phyloP scores from a whole-genome alignment of 805 yeast species.

The Starmerella tilneyi region DNA sequence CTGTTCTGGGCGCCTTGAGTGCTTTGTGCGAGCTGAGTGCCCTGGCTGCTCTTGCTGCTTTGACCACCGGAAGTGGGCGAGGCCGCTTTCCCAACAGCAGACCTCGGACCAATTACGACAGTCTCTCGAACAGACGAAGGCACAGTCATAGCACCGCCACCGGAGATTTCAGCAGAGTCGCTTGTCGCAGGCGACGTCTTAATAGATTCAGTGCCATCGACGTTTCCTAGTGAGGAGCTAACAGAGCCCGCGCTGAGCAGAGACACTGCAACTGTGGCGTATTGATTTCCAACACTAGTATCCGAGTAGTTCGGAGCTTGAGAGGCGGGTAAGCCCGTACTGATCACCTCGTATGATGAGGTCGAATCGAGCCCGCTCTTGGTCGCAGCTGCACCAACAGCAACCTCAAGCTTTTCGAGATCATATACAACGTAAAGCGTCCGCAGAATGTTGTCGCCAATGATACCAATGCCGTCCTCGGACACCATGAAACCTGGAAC shows the following conservation, averaged over 20 bases:
- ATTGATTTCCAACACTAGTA: background rate
- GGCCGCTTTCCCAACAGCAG: background rate
- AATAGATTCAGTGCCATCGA: too few species aligned
- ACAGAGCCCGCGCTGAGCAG: background rate
- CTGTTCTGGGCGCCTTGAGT: too few species aligned
- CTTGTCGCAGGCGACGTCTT: background rate
- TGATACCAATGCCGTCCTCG: conserved; percentile 25
- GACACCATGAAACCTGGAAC: conserved; percentile 7
- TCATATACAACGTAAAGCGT: conserved; percentile 50
- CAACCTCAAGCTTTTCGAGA: conserved; percentile 44
- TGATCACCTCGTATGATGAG: background rate
- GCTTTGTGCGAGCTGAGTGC: too few species aligned
- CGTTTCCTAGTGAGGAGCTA: background rate
- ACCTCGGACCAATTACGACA: background rate
- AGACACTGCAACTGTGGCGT: background rate
- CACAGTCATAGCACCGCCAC: background rate
- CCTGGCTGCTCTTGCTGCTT: background rate
- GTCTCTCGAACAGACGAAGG: background rate
- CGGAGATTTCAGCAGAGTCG: background rate
- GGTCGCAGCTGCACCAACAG: conserved; percentile 36
- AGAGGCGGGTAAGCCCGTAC: conserved; percentile 1
- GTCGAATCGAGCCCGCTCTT: background rate
- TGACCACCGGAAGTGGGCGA: background rate
- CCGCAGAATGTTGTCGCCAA: conserved; percentile 50
- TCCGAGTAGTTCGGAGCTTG: background rate